A percentile compares a stretch with the other conserved stretches of the same genome.
Conservation (phyloP, 2,329 filamentous ascomycete genomes). For the Botryotinia calthae region DNA sequence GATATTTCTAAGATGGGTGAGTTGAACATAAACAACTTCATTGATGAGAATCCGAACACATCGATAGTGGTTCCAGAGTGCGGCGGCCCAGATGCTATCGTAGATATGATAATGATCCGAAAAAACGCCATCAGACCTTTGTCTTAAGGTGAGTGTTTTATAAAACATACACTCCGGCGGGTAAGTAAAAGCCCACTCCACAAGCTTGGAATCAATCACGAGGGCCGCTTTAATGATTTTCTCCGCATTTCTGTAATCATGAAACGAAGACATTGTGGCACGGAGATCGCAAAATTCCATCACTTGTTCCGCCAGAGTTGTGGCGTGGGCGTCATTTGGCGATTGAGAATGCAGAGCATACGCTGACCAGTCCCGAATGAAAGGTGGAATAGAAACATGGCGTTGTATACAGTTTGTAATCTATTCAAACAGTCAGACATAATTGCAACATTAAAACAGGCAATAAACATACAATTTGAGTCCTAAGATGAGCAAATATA, state of each 20-base stretch:
- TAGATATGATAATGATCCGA: constrained; percentile 35
- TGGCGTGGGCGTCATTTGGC: constrained; percentile 36
- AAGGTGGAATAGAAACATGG: constrained; percentile 48
- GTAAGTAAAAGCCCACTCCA: constrained; percentile 24
- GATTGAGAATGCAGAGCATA: constrained; percentile 26
- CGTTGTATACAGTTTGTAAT: constrained; percentile 53
- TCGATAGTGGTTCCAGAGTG: constrained; percentile 36
- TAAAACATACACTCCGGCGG: constrained; percentile 26
- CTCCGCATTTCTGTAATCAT: constrained; percentile 30
- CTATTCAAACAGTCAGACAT: constrained; percentile 39
- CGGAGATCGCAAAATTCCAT: constrained; percentile 32
- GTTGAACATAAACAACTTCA: constrained; percentile 31
- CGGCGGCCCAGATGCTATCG: constrained; percentile 29
- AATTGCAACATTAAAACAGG: background rate
- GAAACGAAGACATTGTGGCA: constrained; percentile 29
- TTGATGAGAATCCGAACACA: constrained; percentile 33
- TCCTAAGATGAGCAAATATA: constrained; percentile 54
- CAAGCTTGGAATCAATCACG: constrained; percentile 29
- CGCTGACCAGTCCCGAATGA: constrained; percentile 47
- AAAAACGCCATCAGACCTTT: constrained; percentile 29
- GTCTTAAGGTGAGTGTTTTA: constrained; percentile 24
- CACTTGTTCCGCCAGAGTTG: constrained; percentile 43
- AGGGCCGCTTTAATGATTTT: constrained; percentile 24
- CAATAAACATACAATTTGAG: constrained; percentile 29
- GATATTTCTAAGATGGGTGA: constrained; percentile 26